These are phyloP conservation scores for Mucor velutinosus DNA, from an alignment of 371 early-diverging fungal genomes.

Conservation along the genomic window DNA sequence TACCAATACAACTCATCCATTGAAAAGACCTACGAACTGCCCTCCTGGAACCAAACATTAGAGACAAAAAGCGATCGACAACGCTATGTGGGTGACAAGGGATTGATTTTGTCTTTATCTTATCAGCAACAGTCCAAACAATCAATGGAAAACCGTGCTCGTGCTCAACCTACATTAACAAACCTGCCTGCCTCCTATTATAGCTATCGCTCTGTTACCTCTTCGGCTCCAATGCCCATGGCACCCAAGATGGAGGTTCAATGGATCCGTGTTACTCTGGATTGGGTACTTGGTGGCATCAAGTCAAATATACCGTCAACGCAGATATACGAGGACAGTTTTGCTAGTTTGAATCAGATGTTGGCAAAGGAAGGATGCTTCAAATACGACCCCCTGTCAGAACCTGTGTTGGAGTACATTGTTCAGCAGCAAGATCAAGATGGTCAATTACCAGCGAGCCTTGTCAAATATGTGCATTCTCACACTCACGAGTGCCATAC, in stretches of 20 bases:
- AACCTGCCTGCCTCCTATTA: slow-evolving; percentile 13
- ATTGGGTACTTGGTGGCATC: slow-evolving; percentile 43
- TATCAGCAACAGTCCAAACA: slow-evolving; percentile 19
- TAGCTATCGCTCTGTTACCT: slow-evolving; percentile 9
- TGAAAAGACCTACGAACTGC: slow-evolving; percentile 41
- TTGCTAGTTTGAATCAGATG: slow-evolving; percentile 22
- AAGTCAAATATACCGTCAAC: slow-evolving; percentile 19
- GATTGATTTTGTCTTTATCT: slow-evolving; percentile 34
- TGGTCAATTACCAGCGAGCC: slow-evolving; percentile 9
- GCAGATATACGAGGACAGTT: slow-evolving; percentile 39
- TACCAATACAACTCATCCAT: slow-evolving; percentile 42
- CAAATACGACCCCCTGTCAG: slow-evolving; percentile 46
- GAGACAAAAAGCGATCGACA: not conserved
- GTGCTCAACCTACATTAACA: slow-evolving; percentile 2
- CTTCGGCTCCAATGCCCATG: slow-evolving; percentile 13
- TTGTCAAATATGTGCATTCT: slow-evolving; percentile 37
- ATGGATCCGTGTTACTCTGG: slow-evolving; percentile 44
- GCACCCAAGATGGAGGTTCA: slow-evolving; percentile 30
- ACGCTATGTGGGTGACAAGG: slow-evolving; percentile 49
- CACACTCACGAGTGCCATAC: slow-evolving; percentile 51
- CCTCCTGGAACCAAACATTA: slow-evolving; percentile 14
- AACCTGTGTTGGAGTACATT: slow-evolving; percentile 41
- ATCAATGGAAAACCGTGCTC: not conserved
- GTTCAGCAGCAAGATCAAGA: slow-evolving; percentile 20
- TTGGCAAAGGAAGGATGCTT: slow-evolving; percentile 36